Base-by-base conservation (phyloP, 352 stramenopile genomes). In the Phytophthora cryptogea region DNA sequence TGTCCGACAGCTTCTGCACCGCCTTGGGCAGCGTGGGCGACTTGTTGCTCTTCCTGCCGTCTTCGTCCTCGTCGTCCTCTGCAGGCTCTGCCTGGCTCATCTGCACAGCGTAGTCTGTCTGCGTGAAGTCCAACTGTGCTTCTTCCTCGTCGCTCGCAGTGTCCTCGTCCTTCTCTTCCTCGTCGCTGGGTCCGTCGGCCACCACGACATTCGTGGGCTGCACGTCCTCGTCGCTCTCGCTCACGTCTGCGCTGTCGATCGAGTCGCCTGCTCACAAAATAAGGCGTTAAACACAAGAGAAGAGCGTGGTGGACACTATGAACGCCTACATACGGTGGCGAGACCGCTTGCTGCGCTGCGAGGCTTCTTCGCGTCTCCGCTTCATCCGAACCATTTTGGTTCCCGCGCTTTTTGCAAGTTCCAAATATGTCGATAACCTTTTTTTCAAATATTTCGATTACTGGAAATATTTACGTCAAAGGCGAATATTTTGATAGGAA, bases 101-200 rank as follows among this genome's bases (percentile, higher is more conserved):
- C 49, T 89, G 76, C 33, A 72, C 41, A 7, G 76, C 78, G 44
- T 92, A 92, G 39, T 91, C 80, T 0, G 82, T 82, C 72, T 94
- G 84, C 13, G 84, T 92, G 39, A 94, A 94, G 63, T 94, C 82
- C 17, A 94, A 66, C 20, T 50, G 44, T 39, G 62, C 66, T n/a
- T 85, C 75, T 0, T 76, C 65, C 13, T 86, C 78, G 9, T 85
- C 78, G 7, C 74, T 63, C 2, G 66, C 60, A 0, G 61, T 56
- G 28, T 77, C 63, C 17, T 86, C 74, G 26, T 80, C 72, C 23
- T 62, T 64, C 11, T 71, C 48, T 45, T 75, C 63, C 1, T 46
- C 44, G 26, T 70, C 69, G 26, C 48, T 72, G 8, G 51, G 39
- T 5, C 43, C 59, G 8, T 64, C 56, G 13, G 67, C 59, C 41